Evolutionary conservation across 805 yeast genomes (phyloP), one percentile per base, ranked within the genome.

Genomic region (Saccharomycopsis fodiens): DNA sequence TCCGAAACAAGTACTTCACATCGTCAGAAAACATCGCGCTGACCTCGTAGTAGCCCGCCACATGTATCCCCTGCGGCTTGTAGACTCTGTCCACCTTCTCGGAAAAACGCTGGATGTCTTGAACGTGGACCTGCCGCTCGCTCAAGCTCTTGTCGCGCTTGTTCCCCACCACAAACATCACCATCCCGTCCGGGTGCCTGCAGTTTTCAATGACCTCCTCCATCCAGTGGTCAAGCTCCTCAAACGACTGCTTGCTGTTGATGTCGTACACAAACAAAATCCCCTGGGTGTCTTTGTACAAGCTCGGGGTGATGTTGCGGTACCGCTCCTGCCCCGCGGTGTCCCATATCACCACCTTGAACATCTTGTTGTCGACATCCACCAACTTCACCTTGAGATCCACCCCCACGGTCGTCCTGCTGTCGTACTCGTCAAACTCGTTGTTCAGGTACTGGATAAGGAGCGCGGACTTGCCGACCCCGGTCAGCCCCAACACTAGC

Each of bases 281-380:
- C 3, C 74, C 76, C 44, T 71, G 66, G 5, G 74, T 66, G n/a
- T 69, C 70, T 54, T 68, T 66, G 53, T 70, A 71, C 22, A 71
- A 46, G 2, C 69, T 61, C 5, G 74, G 73, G 34, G 69, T 66
- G 4, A 70, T 69, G 39, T 71, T 69, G 49, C 72, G 59, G 48
- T 67, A 72, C 42, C 74, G 58, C 52, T 71, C 75, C 56, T 71
- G 75, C 3, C 76, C 76, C 3, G 76, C 76, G 12, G 76, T 70
- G 52, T 70, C 76, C 75, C 76, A 72, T 44, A 71, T 54, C 6
- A 66, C 66, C 12, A 70, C 63, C 52, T 70, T 70, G 58, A 69
- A 70, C 39, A 59, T 59, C 37, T 67, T 57, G 20, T 69, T 66
- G 52, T 69, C 74, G 13, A 72, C 66, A 50, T 67, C 69, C 10